Conservation (phyloP, 2,329 filamentous ascomycete genomes). For the Sporothrix brunneoviolacea region DNA sequence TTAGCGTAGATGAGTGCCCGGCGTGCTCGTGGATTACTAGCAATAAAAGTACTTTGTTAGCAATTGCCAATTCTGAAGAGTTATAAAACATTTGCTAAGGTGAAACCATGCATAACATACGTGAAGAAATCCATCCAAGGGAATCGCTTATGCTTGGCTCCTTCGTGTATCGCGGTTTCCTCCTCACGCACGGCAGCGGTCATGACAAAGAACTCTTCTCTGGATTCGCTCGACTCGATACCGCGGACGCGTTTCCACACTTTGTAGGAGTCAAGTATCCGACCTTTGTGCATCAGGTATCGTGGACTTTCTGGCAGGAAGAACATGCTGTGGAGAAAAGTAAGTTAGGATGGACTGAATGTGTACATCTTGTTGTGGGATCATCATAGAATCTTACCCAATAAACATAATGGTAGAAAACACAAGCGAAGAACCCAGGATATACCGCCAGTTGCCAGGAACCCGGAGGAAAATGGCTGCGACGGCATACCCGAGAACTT, state of each 20-base stretch:
- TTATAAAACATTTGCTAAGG: no score
- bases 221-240: slow-evolving; percentile 46
- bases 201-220: slow-evolving; percentile 68
- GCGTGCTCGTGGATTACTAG: slow-evolving; percentile 59
- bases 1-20: slow-evolving; percentile 61
- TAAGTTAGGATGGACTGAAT: no score
- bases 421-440: slow-evolving; percentile 63
- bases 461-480: slow-evolving; percentile 68
- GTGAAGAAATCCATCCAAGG: slow-evolving; percentile 71
- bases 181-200: slow-evolving; percentile 54
- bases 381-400: no score
- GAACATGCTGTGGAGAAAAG: no score
- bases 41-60: no score
- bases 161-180: slow-evolving; percentile 45
- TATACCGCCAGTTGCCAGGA: slow-evolving; percentile 64
- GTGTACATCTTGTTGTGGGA: no score
- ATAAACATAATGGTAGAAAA: slow-evolving; percentile 58
- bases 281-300: slow-evolving; percentile 62
- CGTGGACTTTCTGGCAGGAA: slow-evolving; percentile 66
- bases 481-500: slow-evolving; percentile 66
- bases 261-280: slow-evolving; percentile 52
- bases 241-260: slow-evolving; percentile 70
- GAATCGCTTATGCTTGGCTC: slow-evolving; percentile 48
- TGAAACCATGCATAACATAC: no score
- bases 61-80: no score